Evolutionary conservation across 139 green algal species (phyloP).

Genomic region (Asterochloris sp.): DNA sequence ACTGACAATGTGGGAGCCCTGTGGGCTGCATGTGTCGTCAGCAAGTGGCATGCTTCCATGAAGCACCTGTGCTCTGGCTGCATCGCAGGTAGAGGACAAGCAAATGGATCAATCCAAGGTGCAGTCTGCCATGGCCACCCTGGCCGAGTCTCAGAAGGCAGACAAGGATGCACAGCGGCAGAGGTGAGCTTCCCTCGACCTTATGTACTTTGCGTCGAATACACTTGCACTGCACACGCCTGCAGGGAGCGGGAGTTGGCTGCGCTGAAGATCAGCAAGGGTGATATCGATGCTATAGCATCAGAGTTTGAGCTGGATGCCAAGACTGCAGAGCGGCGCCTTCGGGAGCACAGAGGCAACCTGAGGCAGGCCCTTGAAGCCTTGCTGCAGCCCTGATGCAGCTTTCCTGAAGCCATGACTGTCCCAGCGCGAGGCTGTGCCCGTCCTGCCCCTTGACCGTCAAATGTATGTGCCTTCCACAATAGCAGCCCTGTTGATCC

Average conservation of each 20-base stretch:
- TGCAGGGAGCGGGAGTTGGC: conserved; percentile 71
- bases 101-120: conserved; percentile 40
- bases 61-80: background rate
- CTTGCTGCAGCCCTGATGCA: conserved; percentile 23
- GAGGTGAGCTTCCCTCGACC: conserved; percentile 13
- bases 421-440: too few species aligned
- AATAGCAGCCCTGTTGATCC: too few species aligned
- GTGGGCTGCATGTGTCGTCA: background rate
- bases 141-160: conserved; percentile 57
- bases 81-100: conserved; percentile 29
- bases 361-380: conserved; percentile 49
- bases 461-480: too few species aligned
- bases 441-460: too few species aligned
- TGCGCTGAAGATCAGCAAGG: conserved; percentile 62
- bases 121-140: conserved; percentile 58
- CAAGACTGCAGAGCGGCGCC: conserved; percentile 63
- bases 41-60: background rate
- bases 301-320: conserved; percentile 70
- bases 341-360: conserved; percentile 63
- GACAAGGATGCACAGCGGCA: conserved; percentile 49
- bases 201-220: background rate
- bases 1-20: conserved; percentile 19
- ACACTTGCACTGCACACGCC: background rate
- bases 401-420: too few species aligned
- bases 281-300: conserved; percentile 64